Evolutionary conservation across 805 yeast genomes (phyloP), one percentile per base, ranked within the genome.

Genomic region (Blastobotrys robertii): DNA sequence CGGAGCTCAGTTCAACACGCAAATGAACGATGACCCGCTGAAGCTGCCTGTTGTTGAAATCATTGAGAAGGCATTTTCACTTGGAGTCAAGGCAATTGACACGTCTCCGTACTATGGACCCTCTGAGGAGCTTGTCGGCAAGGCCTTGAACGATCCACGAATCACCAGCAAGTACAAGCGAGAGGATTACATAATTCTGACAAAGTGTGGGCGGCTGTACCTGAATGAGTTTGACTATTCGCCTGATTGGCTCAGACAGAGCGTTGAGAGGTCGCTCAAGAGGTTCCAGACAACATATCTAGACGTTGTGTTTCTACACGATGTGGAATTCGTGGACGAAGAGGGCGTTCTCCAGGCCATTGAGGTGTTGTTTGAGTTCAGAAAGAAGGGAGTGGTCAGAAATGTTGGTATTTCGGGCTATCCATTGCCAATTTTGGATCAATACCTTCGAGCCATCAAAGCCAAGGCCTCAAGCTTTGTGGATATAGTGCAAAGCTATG

Each of bases 51-150:
- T 77, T 6, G 65, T 64, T 8, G 77, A 74, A 1, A 72, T 88
- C 41, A 50, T 88, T 12, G 57, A 64, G 39, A 53, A 58, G 13
- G 92, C 88, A 0, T 79, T 87, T 52, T 59, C 65, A 12, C 55
- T 67, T 15, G 96, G 96, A 0, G 65, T 84, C 45, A 74, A 69
- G 39, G 90, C 94, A 2, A 69, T 88, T 32, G 97, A 88, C 57
- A 86, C 97, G 0, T 83, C 96, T 0, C 95, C 97, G 3, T 87
- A 84, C 64, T 88, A 88, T 58, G 97, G 97, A 0, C 84, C 84
- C 0, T 83, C 94, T 4, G 97, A 88, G 56, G 68, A 63, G 13
- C 48, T 87, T 6, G 56, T 84, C 4, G 97, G 97, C 2, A 47
- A 69, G n/a, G 90, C 87, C 0, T 64, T 88, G 49, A 58, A 61